Evolutionary conservation across 2,329 filamentous ascomycete species (phyloP).

Genomic region (Diaporthe amygdali): DNA sequence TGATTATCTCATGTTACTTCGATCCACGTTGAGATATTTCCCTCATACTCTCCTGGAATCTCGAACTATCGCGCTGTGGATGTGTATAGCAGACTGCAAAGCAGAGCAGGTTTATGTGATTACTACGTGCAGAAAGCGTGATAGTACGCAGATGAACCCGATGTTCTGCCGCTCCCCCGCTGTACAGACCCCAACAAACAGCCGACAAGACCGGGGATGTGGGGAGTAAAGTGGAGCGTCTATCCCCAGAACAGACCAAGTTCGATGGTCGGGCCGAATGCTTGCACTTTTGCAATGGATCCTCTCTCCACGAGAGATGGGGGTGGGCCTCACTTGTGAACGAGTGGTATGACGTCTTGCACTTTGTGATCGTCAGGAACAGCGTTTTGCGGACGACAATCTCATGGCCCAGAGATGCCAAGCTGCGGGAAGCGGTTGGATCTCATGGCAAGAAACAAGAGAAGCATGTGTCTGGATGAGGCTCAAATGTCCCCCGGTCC

Average conservation of each 20-base stretch:
- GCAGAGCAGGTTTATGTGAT: neutral
- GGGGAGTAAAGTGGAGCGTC: neutral
- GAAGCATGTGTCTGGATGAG: neutral
- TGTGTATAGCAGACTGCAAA: neutral
- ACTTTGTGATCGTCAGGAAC: neutral
- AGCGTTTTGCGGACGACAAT: neutral
- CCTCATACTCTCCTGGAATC: neutral
- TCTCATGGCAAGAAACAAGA: neutral
- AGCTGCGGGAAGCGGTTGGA: neutral
- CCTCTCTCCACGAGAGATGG: neutral
- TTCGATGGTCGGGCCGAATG: constrained; percentile 14
- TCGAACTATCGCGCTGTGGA: neutral
- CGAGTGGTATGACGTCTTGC: constrained; percentile 4
- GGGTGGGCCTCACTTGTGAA: neutral
- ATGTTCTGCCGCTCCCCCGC: neutral
- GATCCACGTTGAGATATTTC: neutral
- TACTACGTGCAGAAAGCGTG: neutral
- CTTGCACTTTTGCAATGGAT: neutral
- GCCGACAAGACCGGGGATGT: neutral
- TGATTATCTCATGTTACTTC: neutral
- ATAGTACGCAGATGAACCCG: neutral
- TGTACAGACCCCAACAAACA: neutral
- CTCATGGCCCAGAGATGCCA: neutral
- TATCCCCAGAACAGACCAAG: neutral
- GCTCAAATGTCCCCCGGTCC: neutral